Percentiles rank a stretch among this genome's conserved stretches.
phyloP scores from a whole-genome alignment of 2,329 filamentous ascomycete species.

The Tolypocladium pustulatum region DNA sequence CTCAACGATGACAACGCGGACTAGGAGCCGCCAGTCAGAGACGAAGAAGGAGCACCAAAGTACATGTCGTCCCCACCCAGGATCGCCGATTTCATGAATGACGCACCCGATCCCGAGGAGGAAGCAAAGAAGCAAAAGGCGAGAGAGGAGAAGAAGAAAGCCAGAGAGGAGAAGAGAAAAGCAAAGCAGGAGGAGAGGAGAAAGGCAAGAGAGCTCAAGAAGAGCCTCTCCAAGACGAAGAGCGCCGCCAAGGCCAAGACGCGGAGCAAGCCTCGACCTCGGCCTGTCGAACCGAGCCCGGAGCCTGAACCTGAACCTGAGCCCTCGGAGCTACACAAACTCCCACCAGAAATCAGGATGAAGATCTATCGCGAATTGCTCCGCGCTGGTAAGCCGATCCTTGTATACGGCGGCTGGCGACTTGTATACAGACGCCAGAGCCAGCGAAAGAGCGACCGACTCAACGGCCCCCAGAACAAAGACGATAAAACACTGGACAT shows the following conservation, averaged over 20 bases:
- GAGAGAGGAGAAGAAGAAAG: background rate
- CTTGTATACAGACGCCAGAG: slow-evolving; percentile 16
- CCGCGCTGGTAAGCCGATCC: slow-evolving; percentile 18
- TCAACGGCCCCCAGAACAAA: too few relatives aligned
- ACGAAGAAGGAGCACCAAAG: background rate
- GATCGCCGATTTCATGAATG: background rate
- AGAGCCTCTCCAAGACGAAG: too few relatives aligned
- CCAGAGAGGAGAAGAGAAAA: background rate
- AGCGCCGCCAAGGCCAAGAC: background rate
- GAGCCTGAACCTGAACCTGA: too few relatives aligned
- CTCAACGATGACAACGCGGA: background rate
- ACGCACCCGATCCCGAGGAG: background rate
- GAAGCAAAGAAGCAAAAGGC: background rate
- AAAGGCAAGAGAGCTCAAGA: background rate
- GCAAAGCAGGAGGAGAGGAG: background rate
- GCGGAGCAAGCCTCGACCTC: background rate
- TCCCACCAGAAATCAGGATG: slow-evolving; percentile 19
- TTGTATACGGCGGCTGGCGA: slow-evolving; percentile 23
- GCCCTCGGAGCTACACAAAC: slow-evolving; percentile 2
- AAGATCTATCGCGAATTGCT: slow-evolving; percentile 22
- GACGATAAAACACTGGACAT: slow-evolving; percentile 15
- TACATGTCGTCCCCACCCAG: background rate
- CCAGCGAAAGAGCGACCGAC: background rate
- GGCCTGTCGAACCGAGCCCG: background rate
- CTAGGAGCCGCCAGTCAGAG: background rate